Evolutionary conservation across 305 asterid genomes (phyloP), one percentile per base, ranked within the genome.

Genomic region (Solanum hybrid): DNA sequence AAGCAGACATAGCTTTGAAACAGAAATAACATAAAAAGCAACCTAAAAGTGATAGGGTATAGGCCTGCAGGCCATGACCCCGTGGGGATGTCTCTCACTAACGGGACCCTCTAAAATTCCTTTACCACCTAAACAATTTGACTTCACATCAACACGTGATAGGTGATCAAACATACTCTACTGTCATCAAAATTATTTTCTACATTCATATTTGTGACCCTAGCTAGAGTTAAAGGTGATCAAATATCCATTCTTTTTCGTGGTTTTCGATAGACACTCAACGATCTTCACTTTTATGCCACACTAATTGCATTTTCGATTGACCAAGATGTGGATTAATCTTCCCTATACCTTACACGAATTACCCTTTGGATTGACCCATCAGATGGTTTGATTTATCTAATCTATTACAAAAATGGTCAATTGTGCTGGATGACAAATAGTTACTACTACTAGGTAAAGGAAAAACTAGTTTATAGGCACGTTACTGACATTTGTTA

Each of bases 71-170:
- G 78, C 82, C 82, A 71, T 26, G 81, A 73, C 40, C 88, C 38
- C 60, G 88, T 89, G 88, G 82, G 90, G 34, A 40, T 79, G 91
- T 91, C 90, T 87, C 89, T 87, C 89, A 88, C 92, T 88, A 87
- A 86, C 90, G 89, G 91, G 90, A 88, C 91, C 91, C 37, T 87
- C 84, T 81, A 38, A 27, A 37, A 40, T 73, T 37, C 35, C 31
- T 87, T 76, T 71, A 87, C n/a, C 82, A 87, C 89, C 85, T 71
- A 87, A 87, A 27, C 89, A 73, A 73, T 73, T 87, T 87, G 89
- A 87, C 84, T 87, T 38, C 42, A 37, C 82, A 27, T 84, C 40
- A 29, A 81, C 38, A 82, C 27, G 15, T 19, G 38, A 27, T 15
- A 42, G 37, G 17, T 15, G 37, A 82, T 42, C 26, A 22, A 56